phyloP scores from a whole-genome alignment of 2,329 filamentous ascomycete genomes.

The Plectosphaerella cucumerina region DNA sequence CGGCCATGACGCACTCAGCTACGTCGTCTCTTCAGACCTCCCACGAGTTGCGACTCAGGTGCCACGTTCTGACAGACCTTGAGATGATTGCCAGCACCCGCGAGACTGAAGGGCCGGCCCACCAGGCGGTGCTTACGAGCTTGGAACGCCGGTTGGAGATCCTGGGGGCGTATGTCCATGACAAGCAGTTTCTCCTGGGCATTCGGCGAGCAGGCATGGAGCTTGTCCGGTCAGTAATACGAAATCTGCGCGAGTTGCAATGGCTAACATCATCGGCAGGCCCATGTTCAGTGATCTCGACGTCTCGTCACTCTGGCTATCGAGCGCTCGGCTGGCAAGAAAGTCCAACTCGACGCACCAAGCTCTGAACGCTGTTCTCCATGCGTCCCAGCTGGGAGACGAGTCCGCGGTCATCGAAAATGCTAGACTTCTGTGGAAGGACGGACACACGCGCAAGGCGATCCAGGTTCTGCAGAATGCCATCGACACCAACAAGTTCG shows the following conservation, averaged over 20 bases:
- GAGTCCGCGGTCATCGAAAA: slow-evolving; percentile 91
- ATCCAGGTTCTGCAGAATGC: slow-evolving; percentile 88
- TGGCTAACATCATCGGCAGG: slow-evolving; percentile 22
- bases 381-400: slow-evolving; percentile 80
- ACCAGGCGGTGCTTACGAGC: slow-evolving; percentile 43
- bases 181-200: slow-evolving; percentile 91
- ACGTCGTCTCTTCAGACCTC: slow-evolving; percentile 80
- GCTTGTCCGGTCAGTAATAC: slow-evolving; percentile 54
- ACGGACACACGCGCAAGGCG: slow-evolving; percentile 89
- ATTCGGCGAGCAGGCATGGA: slow-evolving; percentile 86
- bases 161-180: slow-evolving; percentile 80
- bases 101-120: slow-evolving; percentile 31
- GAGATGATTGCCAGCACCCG: slow-evolving; percentile 64
- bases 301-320: slow-evolving; percentile 80
- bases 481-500: slow-evolving; percentile 77
- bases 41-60: slow-evolving; percentile 78
- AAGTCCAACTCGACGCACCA: slow-evolving; percentile 81
- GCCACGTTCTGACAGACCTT: slow-evolving; percentile 84
- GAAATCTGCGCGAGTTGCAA: not conserved
- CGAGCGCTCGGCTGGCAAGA: slow-evolving; percentile 77
- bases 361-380: slow-evolving; percentile 89
- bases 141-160: slow-evolving; percentile 79
- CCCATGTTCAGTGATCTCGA: slow-evolving; percentile 65
- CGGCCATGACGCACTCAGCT: slow-evolving; percentile 68
- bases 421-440: slow-evolving; percentile 86